Evolutionary conservation across 345 rosid genomes (phyloP).

Genomic region (Rhizophora apiculata): DNA sequence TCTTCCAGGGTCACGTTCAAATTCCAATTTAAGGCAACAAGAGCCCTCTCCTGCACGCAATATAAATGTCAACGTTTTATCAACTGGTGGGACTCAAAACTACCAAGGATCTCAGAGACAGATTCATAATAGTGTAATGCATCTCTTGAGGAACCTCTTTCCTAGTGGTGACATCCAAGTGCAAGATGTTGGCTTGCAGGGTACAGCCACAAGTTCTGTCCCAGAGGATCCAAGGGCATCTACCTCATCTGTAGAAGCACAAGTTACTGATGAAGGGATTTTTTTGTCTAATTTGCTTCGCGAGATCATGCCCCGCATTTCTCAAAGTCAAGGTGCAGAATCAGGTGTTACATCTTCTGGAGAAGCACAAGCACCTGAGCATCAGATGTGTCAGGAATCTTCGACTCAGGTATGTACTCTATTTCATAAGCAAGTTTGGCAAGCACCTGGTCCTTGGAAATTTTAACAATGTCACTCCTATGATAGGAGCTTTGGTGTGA

Average conservation of each 20-base stretch:
- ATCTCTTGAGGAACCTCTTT: conserved; percentile 47
- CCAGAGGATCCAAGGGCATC: conserved; percentile 31
- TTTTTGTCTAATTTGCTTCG: conserved; percentile 59
- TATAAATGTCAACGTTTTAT: conserved; percentile 34
- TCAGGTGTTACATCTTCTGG: conserved; percentile 22
- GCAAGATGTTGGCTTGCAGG: conserved; percentile 36
- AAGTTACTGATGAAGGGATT: conserved; percentile 51
- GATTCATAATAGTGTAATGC: conserved; percentile 41
- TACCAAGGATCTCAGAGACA: conserved; percentile 48
- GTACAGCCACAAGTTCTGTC: conserved; percentile 29
- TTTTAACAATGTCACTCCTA: not conserved
- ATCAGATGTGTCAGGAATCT: conserved; percentile 20
- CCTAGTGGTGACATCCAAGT: conserved; percentile 57
- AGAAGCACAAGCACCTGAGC: conserved; percentile 18
- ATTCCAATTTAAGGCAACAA: conserved; percentile 33
- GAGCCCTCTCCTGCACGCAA: conserved; percentile 37
- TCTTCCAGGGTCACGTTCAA: conserved; percentile 37
- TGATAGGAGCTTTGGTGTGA: not conserved
- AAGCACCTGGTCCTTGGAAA: not conserved
- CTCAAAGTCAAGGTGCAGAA: conserved; percentile 36
- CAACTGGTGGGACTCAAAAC: conserved; percentile 39
- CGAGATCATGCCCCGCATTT: conserved; percentile 58
- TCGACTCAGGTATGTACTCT: conserved; percentile 30
- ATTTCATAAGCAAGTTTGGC: not conserved
- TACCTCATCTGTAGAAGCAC: conserved; percentile 31